Conservation (phyloP, 2,329 filamentous ascomycete species). For the Phialophora chinensis region DNA sequence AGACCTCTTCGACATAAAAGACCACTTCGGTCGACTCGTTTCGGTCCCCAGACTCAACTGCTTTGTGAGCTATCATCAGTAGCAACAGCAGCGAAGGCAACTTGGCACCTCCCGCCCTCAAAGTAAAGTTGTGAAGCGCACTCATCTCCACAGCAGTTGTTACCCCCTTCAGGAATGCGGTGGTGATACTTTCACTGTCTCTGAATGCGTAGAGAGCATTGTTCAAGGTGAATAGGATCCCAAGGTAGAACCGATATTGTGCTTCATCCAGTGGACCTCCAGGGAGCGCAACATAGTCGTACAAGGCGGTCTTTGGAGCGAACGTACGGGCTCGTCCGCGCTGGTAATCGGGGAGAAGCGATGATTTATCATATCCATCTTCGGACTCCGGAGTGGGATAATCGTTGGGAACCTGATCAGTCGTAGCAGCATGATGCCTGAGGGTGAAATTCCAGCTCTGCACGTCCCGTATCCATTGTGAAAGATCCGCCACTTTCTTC, state of each 20-base stretch:
- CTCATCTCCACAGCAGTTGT: conserved; percentile 17
- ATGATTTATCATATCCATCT: not conserved
- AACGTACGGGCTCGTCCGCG: conserved; percentile 6
- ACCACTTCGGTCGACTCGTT: not conserved
- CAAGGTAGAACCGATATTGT: conserved; percentile 16
- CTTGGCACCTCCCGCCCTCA: conserved; percentile 18
- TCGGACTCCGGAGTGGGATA: not conserved
- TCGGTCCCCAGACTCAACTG: not conserved
- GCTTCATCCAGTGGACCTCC: conserved; percentile 12
- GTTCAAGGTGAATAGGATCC: conserved; percentile 18
- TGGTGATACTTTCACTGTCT: conserved; percentile 12
- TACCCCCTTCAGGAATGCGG: conserved; percentile 6
- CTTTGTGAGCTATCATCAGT: conserved; percentile 22
- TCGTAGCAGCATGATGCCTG: not conserved
- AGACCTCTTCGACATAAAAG: conserved; percentile 20
- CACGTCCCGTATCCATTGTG: conserved; percentile 6
- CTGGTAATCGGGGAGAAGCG: not conserved
- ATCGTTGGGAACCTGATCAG: not conserved
- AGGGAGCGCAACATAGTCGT: conserved; percentile 14
- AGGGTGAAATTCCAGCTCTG: conserved; percentile 9
- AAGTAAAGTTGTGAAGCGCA: conserved; percentile 10
- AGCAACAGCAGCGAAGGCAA: conserved; percentile 22
- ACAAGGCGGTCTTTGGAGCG: conserved; percentile 10
- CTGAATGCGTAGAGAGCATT: conserved; percentile 17
- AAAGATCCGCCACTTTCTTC: not conserved